phyloP scores from a whole-genome alignment of 176 grass and related monocot species.

The Melocanna baccifera region DNA sequence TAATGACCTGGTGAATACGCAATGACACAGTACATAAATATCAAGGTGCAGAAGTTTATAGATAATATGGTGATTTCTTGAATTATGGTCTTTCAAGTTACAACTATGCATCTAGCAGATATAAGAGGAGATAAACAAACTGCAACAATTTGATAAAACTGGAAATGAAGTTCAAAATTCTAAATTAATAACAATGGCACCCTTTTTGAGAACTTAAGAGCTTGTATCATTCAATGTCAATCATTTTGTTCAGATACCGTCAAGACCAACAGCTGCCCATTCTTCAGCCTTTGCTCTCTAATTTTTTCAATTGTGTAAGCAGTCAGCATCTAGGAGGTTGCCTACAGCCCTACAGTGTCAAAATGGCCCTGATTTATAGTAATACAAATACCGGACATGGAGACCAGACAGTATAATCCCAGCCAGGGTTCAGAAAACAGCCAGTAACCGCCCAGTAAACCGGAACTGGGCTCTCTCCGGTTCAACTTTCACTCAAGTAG shows the following conservation, averaged over 20 bases:
- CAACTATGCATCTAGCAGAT: constrained; percentile 4
- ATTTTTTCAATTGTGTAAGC: background rate
- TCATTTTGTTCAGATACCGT: background rate
- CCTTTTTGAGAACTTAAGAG: background rate
- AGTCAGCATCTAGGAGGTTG: background rate
- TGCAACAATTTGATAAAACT: background rate
- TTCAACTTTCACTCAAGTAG: background rate
- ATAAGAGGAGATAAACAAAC: background rate
- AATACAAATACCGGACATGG: background rate
- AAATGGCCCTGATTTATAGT: background rate
- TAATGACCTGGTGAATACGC: constrained; percentile 70
- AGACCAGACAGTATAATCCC: background rate
- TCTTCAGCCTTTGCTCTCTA: background rate
- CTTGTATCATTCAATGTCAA: background rate
- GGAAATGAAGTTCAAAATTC: background rate
- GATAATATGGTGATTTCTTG: background rate
- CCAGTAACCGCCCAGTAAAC: background rate
- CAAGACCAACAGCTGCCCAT: background rate
- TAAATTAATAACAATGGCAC: background rate
- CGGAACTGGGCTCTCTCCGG: background rate
- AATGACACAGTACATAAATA: constrained; percentile 33
- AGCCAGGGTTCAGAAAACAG: background rate
- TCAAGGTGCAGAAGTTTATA: background rate
- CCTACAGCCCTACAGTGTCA: background rate
- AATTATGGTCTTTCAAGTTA: constrained; percentile 18